Percentiles rank a stretch among this genome's conserved stretches.
These are phyloP conservation scores for Lagenidium giganteum DNA, from an alignment of 352 stramenopile species.

Conservation along the genomic window DNA sequence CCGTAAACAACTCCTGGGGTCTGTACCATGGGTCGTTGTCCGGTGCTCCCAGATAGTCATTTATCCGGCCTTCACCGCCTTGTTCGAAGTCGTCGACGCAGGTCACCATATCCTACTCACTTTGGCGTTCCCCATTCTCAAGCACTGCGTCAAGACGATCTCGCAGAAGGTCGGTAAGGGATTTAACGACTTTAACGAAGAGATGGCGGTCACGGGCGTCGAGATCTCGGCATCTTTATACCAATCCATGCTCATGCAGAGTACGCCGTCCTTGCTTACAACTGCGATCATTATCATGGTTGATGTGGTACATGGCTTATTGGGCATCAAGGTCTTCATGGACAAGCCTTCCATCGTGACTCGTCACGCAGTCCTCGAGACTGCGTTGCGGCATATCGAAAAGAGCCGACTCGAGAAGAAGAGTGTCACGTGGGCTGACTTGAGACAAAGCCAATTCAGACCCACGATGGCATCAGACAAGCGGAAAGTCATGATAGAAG, in stretches of 20 bases:
- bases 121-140: background rate
- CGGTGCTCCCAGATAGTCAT: background rate
- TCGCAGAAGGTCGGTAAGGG: too few relatives aligned
- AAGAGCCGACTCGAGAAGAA: too few relatives aligned
- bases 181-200: background rate
- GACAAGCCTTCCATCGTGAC: background rate
- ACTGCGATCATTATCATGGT: background rate
- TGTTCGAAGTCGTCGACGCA: background rate
- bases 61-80: background rate
- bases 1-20: background rate
- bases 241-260: slow-evolving; percentile 2
- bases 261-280: background rate
- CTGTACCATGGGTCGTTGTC: background rate
- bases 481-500: slow-evolving; percentile 3
- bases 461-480: background rate
- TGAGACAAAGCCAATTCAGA: too few relatives aligned
- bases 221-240: slow-evolving; percentile 1
- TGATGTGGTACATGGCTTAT: background rate
- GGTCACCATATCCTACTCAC: background rate
- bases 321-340: background rate
- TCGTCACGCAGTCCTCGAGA: background rate
- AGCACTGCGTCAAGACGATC: background rate
- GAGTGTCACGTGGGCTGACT: too few relatives aligned
- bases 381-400: background rate
- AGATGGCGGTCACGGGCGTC: background rate